Percentiles rank a stretch among this genome's conserved stretches.
phyloP scores from a whole-genome alignment of 768 basidiomycete genomes.

The Termitomyces sp. region DNA sequence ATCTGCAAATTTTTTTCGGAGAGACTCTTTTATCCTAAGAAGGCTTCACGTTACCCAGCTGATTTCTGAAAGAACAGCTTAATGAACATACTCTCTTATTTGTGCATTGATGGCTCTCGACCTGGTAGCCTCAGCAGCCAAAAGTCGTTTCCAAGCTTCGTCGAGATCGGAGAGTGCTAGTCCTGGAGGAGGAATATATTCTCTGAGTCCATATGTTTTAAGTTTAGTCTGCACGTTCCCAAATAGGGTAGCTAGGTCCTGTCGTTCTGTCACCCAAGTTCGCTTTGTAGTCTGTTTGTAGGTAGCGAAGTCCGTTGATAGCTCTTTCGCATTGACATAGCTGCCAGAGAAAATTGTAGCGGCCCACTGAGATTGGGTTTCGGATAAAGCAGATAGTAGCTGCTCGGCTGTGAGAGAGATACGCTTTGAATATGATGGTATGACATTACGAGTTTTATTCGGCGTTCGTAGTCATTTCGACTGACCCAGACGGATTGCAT shows the following conservation, averaged over 20 bases:
- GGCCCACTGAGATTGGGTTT: constrained; percentile 70
- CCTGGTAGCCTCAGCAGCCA: constrained; percentile 70
- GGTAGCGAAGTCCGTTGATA: constrained; percentile 63
- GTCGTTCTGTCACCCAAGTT: constrained; percentile 84
- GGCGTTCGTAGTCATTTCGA: constrained; percentile 89
- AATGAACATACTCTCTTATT: constrained; percentile 70
- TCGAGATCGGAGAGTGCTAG: constrained; percentile 73
- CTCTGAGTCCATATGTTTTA: constrained; percentile 80
- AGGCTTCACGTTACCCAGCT: neutral
- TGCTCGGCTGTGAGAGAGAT: constrained; percentile 19
- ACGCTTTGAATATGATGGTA: neutral
- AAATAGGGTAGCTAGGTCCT: constrained; percentile 83
- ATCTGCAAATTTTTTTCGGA: constrained; percentile 75
- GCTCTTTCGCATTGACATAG: constrained; percentile 78
- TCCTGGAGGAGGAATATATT: constrained; percentile 78
- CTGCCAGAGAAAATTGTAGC: constrained; percentile 63
- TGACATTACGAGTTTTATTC: constrained; percentile 60
- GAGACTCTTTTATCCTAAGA: constrained; percentile 75
- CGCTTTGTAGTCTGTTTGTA: constrained; percentile 89
- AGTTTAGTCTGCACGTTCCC: constrained; percentile 94
- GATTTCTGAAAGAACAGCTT: constrained; percentile 1
- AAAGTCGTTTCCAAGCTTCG: constrained; percentile 65
- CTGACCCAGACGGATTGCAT: constrained; percentile 91
- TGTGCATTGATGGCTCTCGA: constrained; percentile 85
- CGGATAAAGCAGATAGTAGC: constrained; percentile 64